Evolutionary conservation across 2,329 filamentous ascomycete species (phyloP).

Genomic region (Ceratocystis albifundus): DNA sequence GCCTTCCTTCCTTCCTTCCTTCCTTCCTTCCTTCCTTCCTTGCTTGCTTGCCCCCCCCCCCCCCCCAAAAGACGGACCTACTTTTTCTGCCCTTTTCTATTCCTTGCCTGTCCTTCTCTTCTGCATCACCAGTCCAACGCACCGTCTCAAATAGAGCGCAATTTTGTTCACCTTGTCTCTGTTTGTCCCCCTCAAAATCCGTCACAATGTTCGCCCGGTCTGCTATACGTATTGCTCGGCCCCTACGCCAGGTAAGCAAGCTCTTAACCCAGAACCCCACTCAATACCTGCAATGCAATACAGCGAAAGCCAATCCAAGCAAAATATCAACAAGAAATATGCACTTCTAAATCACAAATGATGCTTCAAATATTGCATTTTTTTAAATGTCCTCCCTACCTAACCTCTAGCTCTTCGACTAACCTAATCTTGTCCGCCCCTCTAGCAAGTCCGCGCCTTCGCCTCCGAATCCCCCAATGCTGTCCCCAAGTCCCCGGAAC

Average conservation of each 20-base stretch:
- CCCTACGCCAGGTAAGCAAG: conserved; percentile 50
- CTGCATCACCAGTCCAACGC: neutral
- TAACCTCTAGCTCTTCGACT: neutral
- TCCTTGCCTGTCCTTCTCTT: neutral
- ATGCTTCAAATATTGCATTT: neutral
- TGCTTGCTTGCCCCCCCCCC: no score
- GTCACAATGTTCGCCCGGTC: conserved; percentile 56
- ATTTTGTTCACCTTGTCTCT: conserved; percentile 12
- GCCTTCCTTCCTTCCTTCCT: neutral
- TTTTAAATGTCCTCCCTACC: neutral
- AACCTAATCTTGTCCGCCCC: conserved; percentile 1
- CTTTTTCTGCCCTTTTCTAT: neutral
- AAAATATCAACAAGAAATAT: no score
- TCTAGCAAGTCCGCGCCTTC: conserved; percentile 47
- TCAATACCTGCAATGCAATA: conserved; percentile 28
- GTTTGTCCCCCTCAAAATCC: neutral
- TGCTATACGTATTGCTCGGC: conserved; percentile 51
- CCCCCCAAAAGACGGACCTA: neutral
- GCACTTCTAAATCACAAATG: neutral
- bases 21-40: neutral
- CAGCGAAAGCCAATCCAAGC: neutral
- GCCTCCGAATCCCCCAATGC: conserved; percentile 41
- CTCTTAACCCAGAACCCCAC: neutral
- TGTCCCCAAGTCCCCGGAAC: conserved; percentile 34
- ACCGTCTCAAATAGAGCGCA: neutral